These are phyloP conservation scores for Sherardia arvensis DNA, from an alignment of 257 asterid genomes.

Conservation along the genomic window DNA sequence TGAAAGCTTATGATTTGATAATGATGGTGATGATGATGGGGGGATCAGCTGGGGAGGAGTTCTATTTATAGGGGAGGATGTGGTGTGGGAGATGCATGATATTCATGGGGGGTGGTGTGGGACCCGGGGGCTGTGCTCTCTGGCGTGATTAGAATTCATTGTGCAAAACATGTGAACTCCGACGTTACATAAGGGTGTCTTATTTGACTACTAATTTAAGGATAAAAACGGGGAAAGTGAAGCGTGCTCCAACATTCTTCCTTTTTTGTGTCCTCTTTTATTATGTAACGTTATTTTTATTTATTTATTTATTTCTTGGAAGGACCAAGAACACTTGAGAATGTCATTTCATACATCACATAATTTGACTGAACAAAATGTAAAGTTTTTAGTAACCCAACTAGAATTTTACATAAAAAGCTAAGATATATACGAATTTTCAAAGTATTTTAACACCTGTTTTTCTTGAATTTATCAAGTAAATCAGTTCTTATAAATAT, in stretches of 20 bases:
- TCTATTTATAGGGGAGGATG: slow-evolving; percentile 28
- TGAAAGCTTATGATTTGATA: not conserved
- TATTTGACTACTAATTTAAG: not conserved
- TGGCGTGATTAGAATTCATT: not conserved
- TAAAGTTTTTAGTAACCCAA: too few species aligned
- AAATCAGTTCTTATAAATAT: too few species aligned
- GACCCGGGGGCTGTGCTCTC: not conserved
- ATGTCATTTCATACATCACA: too few species aligned
- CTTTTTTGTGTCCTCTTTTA: not conserved
- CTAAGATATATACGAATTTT: too few species aligned
- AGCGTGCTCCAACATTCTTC: not conserved
- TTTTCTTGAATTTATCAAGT: too few species aligned
- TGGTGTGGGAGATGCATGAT: not conserved
- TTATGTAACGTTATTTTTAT: too few species aligned
- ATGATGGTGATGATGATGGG: not conserved
- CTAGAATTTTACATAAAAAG: too few species aligned
- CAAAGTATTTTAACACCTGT: too few species aligned
- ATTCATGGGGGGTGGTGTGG: not conserved
- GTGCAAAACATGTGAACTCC: not conserved
- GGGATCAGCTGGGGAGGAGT: slow-evolving; percentile 9
- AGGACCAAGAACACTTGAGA: not conserved
- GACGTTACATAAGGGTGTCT: not conserved
- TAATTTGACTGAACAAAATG: too few species aligned
- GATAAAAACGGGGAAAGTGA: not conserved
- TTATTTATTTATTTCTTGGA: not conserved